phyloP scores from a whole-genome alignment of 2,329 filamentous ascomycete species.

The Nemania serpens region DNA sequence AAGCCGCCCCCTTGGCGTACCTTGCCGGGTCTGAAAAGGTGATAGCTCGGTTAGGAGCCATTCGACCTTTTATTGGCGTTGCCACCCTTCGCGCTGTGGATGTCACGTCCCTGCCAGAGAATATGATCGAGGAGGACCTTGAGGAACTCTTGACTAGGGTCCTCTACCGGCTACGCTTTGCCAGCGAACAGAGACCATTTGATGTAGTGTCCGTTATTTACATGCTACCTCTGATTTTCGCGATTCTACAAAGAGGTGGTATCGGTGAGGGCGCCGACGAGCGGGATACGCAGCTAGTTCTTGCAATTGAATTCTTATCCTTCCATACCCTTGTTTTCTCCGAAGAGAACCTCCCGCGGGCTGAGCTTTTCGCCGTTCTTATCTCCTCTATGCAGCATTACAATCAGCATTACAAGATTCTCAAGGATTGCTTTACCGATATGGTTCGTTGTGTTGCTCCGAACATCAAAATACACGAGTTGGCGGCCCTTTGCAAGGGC shows the following conservation, averaged over 20 bases:
- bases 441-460: constrained; percentile 82
- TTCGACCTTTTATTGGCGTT: constrained; percentile 83
- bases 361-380: constrained; percentile 71
- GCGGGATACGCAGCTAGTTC: constrained; percentile 83
- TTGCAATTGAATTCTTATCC: constrained; percentile 85
- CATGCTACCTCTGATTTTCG: constrained; percentile 78
- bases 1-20: constrained; percentile 77
- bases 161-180: constrained; percentile 86
- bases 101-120: constrained; percentile 71
- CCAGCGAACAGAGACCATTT: constrained; percentile 91
- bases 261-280: constrained; percentile 76
- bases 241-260: constrained; percentile 79
- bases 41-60: constrained; percentile 72
- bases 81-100: constrained; percentile 82
- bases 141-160: constrained; percentile 85
- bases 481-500: constrained; percentile 75
- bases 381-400: constrained; percentile 86
- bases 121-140: constrained; percentile 78
- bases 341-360: constrained; percentile 76
- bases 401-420: constrained; percentile 89
- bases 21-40: constrained; percentile 78
- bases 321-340: constrained; percentile 84
- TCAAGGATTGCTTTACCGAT: constrained; percentile 91
- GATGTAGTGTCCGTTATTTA: constrained; percentile 88
- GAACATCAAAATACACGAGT: constrained; percentile 76